These are phyloP conservation scores for Sabuloglossum arenarium DNA, from an alignment of 495 filamentous ascomycete genomes.

Conservation along the genomic window DNA sequence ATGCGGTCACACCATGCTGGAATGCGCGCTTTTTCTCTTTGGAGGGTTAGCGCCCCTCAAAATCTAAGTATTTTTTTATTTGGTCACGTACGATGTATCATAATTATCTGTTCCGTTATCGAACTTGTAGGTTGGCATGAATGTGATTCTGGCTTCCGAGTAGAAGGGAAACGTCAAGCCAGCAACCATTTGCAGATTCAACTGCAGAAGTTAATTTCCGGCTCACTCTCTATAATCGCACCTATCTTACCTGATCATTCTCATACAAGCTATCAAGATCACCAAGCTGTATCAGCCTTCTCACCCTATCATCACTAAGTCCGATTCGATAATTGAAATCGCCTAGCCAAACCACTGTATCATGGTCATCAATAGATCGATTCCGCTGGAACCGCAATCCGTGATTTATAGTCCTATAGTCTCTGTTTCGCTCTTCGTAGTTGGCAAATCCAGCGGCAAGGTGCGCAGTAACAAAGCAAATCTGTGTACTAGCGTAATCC, in stretches of 20 bases:
- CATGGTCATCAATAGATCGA: slow-evolving; percentile 74
- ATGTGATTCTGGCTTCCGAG: slow-evolving; percentile 65
- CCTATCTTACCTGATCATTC: slow-evolving; percentile 62
- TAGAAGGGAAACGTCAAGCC: slow-evolving; percentile 79
- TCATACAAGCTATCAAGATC: slow-evolving; percentile 68
- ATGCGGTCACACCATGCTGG: slow-evolving; percentile 96
- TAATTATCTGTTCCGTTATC: slow-evolving; percentile 72
- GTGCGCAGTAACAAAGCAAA: slow-evolving; percentile 95
- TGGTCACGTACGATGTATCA: slow-evolving; percentile 58
- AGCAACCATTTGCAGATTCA: slow-evolving; percentile 91
- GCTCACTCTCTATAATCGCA: background rate
- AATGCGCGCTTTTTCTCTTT: slow-evolving; percentile 76
- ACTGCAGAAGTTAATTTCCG: slow-evolving; percentile 22
- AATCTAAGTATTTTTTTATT: background rate
- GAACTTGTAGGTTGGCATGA: slow-evolving; percentile 89
- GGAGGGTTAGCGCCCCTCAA: slow-evolving; percentile 1
- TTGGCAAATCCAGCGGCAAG: slow-evolving; percentile 93
- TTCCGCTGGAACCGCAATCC: slow-evolving; percentile 83
- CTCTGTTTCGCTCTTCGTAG: slow-evolving; percentile 84
- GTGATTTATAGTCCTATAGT: slow-evolving; percentile 74
- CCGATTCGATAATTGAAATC: slow-evolving; percentile 99
- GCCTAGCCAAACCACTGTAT: slow-evolving; percentile 89
- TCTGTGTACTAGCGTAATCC: slow-evolving; percentile 78
- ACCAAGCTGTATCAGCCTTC: slow-evolving; percentile 42
- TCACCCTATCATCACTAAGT: slow-evolving; percentile 55